Conservation (phyloP, 202 grass and related monocot species). For the Saccharum hybrid region DNA sequence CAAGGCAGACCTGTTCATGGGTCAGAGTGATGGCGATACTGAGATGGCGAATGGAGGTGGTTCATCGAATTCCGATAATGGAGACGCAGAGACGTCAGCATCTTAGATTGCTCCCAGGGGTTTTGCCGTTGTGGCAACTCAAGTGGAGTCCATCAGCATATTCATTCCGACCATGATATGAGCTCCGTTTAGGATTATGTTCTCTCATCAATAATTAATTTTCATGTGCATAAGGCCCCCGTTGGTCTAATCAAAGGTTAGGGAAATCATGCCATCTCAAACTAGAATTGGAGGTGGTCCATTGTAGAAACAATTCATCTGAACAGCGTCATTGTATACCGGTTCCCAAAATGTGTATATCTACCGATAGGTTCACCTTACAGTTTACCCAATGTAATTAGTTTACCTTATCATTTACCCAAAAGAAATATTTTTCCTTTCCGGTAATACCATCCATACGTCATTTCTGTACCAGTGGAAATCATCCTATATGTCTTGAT, state of each 20-base stretch:
- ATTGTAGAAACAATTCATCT: conserved; percentile 49
- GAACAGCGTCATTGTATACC: conserved; percentile 45
- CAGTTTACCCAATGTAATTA: conserved; percentile 52
- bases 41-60: conserved; percentile 56
- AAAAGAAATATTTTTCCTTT: conserved; percentile 20
- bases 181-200: conserved; percentile 51
- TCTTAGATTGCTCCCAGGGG: conserved; percentile 46
- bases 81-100: conserved; percentile 47
- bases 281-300: conserved; percentile 53
- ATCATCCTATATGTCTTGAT: neutral
- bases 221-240: conserved; percentile 55
- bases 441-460: neutral
- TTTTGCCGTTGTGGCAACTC: conserved; percentile 8
- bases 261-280: conserved; percentile 52
- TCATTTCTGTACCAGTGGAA: neutral
- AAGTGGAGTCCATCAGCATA: conserved; percentile 31
- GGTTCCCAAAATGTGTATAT: conserved; percentile 54
- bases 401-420: conserved; percentile 31
- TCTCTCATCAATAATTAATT: conserved; percentile 48
- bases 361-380: conserved; percentile 37
- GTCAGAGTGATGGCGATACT: conserved; percentile 54
- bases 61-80: conserved; percentile 61
- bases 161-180: conserved; percentile 42
- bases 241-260: conserved; percentile 52
- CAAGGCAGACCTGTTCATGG: conserved; percentile 48